phyloP scores from a whole-genome alignment of 768 basidiomycete species.

The Collybia nuda region DNA sequence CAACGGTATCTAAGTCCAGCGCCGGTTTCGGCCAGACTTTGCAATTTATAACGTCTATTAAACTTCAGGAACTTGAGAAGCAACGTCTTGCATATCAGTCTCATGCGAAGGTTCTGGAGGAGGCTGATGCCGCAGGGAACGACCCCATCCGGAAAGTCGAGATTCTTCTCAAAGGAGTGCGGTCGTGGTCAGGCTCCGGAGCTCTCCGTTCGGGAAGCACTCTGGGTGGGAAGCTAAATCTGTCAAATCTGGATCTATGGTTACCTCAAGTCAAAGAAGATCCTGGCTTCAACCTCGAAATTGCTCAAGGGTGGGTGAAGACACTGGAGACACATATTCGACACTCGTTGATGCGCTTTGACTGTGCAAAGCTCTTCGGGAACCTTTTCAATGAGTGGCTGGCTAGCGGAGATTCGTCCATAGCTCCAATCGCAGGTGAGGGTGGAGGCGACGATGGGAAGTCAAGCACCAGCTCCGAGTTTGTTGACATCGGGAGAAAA shows the following conservation, averaged over 20 bases:
- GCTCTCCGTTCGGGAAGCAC: constrained; percentile 11
- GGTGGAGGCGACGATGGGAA: constrained; percentile 6
- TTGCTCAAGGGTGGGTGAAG: constrained; percentile 35
- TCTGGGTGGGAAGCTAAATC: constrained; percentile 23
- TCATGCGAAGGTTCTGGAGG: constrained; percentile 30
- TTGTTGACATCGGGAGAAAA: constrained; percentile 34
- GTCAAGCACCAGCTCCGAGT: constrained; percentile 3
- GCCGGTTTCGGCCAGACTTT: constrained; percentile 35
- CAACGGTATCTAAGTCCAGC: background rate
- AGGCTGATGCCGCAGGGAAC: constrained; percentile 20
- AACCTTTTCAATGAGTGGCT: constrained; percentile 44
- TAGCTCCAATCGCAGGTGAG: constrained; percentile 15
- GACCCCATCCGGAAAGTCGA: constrained; percentile 29
- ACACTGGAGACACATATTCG: constrained; percentile 37
- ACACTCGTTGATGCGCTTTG: constrained; percentile 35
- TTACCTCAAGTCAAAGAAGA: constrained; percentile 39
- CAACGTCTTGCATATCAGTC: constrained; percentile 33
- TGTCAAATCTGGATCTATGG: constrained; percentile 34
- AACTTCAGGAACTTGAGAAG: constrained; percentile 42
- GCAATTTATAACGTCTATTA: constrained; percentile 42
- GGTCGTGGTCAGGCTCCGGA: constrained; percentile 35
- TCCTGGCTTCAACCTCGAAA: constrained; percentile 34
- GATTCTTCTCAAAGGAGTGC: constrained; percentile 29
- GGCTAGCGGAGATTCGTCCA: constrained; percentile 38
- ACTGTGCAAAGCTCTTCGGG: constrained; percentile 40